phyloP scores from a whole-genome alignment of 805 yeast species.

The Brettanomyces custersianus region DNA sequence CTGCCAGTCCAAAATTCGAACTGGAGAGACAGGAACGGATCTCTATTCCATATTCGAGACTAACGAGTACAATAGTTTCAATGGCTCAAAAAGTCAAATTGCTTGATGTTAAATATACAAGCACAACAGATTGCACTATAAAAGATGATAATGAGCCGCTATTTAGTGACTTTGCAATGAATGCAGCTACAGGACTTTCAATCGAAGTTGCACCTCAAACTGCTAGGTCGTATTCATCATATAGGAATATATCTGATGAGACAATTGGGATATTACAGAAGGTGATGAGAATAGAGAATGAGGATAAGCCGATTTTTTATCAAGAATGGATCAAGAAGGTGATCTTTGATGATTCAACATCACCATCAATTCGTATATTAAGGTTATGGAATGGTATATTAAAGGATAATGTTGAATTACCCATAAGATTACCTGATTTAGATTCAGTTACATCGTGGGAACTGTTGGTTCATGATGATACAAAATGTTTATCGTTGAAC shows the following conservation, averaged over 20 bases:
- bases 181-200: slow-evolving; percentile 12
- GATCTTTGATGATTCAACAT: slow-evolving; percentile 6
- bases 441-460: slow-evolving; percentile 11
- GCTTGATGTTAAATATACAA: slow-evolving; percentile 2
- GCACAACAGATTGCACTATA: background rate
- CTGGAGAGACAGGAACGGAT: slow-evolving; percentile 8
- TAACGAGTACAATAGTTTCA: background rate
- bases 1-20: slow-evolving; percentile 8
- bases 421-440: slow-evolving; percentile 12
- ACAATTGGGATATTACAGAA: slow-evolving; percentile 7
- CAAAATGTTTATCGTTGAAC: slow-evolving; percentile 6
- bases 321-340: slow-evolving; percentile 21
- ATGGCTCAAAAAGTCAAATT: background rate
- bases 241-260: slow-evolving; percentile 11
- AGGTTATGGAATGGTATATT: slow-evolving; percentile 14
- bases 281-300: slow-evolving; percentile 3
- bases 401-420: slow-evolving; percentile 7
- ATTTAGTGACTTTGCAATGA: slow-evolving; percentile 12
- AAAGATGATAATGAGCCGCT: slow-evolving; percentile 8
- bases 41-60: slow-evolving; percentile 2
- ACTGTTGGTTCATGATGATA: slow-evolving; percentile 11
- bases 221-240: slow-evolving; percentile 15
- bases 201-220: slow-evolving; percentile 23
- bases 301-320: slow-evolving; percentile 13
- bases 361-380: slow-evolving; percentile 3